Base-by-base conservation (phyloP, 106 monocot genomes). In the Triglochin maritima region DNA sequence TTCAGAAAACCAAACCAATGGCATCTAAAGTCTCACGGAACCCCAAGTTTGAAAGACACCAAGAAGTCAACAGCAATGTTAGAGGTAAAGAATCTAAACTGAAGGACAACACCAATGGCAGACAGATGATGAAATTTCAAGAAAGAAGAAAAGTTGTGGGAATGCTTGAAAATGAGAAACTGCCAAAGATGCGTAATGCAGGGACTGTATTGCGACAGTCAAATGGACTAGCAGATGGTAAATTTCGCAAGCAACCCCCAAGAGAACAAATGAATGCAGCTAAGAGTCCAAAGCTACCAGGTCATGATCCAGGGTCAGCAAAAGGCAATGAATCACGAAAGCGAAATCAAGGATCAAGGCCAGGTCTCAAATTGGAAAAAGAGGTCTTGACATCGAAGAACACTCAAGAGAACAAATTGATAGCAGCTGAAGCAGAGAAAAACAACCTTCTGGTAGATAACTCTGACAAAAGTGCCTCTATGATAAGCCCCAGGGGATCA, bases 31-130 rank as follows among this genome's bases (percentile, higher is more conserved):
- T 56, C 52, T 44, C 64, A 47, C 11, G 15, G 51, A 66, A 58
- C 11, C 11, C 42, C 3, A 48, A 54, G 17, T 64, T 14, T 46
- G 5, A 64, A 9, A 64, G 49, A 16, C 47, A 64, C 48, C 15
- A 50, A 4, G 72, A 79, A 17, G 11, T 53, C 1, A 42, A n/a
- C 44, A 58, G 60, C 46, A 69, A 12, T 9, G 44, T 69, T 54
- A 44, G 64, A 10, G 43, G 6, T 50, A 73, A 62, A 71, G 66
- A 58, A 68, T 15, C 48, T 46, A 58, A 13, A 47, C 64, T 48
- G 44, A 41, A 48, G 12, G 80, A 75, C 67, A 77, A 67, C 17
- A 49, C 71, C 49, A 66, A 53, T 9, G 49, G 52, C 11, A 66
- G 44, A 66, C 50, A 10, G 9, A 17, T 42, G 50, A 29, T 13